Conservation (phyloP, 768 basidiomycete species). For the Tylopilus sp. region DNA sequence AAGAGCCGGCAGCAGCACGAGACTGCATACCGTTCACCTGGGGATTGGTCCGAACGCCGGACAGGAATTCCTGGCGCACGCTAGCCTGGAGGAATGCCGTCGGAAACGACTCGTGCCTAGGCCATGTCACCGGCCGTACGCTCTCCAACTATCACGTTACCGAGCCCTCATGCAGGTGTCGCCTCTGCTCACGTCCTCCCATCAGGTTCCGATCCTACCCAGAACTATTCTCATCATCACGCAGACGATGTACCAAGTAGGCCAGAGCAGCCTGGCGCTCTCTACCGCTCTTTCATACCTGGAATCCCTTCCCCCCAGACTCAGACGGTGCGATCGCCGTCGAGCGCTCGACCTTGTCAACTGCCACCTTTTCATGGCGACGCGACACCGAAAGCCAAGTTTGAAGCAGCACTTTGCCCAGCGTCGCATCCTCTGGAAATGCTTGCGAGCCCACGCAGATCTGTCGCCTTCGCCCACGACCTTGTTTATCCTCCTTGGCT, state of each 20-base stretch:
- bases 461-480: slow-evolving; percentile 59
- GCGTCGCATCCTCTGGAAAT: slow-evolving; percentile 41
- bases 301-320: slow-evolving; percentile 40
- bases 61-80: not conserved
- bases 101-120: slow-evolving; percentile 16
- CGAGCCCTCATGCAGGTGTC: slow-evolving; percentile 40
- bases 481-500: slow-evolving; percentile 53
- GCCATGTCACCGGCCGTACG: slow-evolving; percentile 7
- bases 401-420: slow-evolving; percentile 43
- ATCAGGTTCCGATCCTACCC: slow-evolving; percentile 36
- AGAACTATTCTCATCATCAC: slow-evolving; percentile 45
- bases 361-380: slow-evolving; percentile 40
- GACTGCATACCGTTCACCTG: not conserved
- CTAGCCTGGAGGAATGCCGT: not conserved
- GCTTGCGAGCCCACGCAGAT: slow-evolving; percentile 45
- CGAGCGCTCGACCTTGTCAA: slow-evolving; percentile 49
- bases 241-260: slow-evolving; percentile 42
- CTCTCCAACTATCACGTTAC: slow-evolving; percentile 28
- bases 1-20: not conserved
- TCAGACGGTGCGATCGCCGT: slow-evolving; percentile 34
- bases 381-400: slow-evolving; percentile 32
- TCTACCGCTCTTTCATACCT: slow-evolving; percentile 49
- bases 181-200: slow-evolving; percentile 35
- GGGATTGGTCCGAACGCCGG: not conserved
- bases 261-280: slow-evolving; percentile 38